Evolutionary conservation across 495 filamentous ascomycete species (phyloP).

Genomic region (Pseudevernia furfuracea): DNA sequence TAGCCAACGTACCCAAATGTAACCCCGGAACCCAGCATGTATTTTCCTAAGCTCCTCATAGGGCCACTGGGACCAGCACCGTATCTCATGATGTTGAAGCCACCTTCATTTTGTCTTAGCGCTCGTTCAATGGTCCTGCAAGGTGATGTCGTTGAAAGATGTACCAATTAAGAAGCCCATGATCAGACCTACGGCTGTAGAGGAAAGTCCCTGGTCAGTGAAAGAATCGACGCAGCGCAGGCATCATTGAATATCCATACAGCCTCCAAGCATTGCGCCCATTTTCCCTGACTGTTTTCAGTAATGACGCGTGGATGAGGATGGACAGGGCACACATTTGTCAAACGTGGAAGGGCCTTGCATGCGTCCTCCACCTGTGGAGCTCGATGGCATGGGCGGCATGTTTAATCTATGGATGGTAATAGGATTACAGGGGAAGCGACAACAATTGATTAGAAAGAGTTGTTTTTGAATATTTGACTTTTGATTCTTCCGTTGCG

Average conservation of each 20-base stretch:
- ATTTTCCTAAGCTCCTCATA: constrained; percentile 87
- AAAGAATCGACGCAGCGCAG: not conserved
- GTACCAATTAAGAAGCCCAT: constrained; percentile 97
- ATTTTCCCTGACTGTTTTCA: constrained; percentile 69
- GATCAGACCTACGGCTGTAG: constrained; percentile 78
- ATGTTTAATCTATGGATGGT: constrained; percentile 35
- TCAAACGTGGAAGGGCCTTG: constrained; percentile 77
- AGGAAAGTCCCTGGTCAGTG: not conserved
- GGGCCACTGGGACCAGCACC: constrained; percentile 89
- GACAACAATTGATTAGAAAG: too few species aligned
- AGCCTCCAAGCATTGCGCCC: constrained; percentile 95
- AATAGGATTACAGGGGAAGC: too few species aligned
- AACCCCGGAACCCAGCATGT: constrained; percentile 93
- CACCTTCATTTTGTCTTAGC: constrained; percentile 46
- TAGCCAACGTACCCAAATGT: constrained; percentile 74
- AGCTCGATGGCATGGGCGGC: constrained; percentile 56
- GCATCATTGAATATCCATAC: constrained; percentile 46
- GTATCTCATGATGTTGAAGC: constrained; percentile 88
- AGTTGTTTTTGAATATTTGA: not conserved
- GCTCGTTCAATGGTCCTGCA: not conserved
- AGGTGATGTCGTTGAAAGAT: constrained; percentile 8
- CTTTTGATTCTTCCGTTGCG: not conserved
- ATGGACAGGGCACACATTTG: constrained; percentile 60
- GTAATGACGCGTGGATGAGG: constrained; percentile 16
- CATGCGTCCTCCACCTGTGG: constrained; percentile 31